Conservation (phyloP, 1,284 basidiomycete genomes). For the Boletus semigastroideus region DNA sequence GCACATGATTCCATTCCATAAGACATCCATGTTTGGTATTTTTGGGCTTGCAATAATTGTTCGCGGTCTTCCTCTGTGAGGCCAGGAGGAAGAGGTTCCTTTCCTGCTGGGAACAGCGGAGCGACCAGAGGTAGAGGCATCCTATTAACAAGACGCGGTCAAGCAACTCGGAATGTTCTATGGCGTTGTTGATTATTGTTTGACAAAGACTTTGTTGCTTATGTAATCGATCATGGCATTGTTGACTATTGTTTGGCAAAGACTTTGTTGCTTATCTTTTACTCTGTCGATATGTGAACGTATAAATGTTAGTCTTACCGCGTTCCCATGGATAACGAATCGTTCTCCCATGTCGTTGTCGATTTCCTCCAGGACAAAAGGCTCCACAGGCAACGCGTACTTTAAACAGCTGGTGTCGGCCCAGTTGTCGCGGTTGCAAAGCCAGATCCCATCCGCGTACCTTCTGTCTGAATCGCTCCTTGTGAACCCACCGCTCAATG, state of each 20-base stretch:
- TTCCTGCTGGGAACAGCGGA: conserved; percentile 57
- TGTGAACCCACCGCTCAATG: conserved; percentile 26
- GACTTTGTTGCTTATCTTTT: too few relatives aligned
- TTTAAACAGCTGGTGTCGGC: conserved; percentile 22
- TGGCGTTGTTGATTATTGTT: conserved; percentile 17
- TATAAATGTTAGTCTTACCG: not conserved
- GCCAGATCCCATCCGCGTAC: conserved; percentile 23
- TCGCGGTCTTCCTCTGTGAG: conserved; percentile 78
- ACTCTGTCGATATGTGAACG: not conserved
- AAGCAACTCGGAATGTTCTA: conserved; percentile 6
- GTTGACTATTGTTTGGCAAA: too few relatives aligned
- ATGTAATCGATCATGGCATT: too few relatives aligned
- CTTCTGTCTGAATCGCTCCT: conserved; percentile 17
- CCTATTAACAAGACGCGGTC: conserved; percentile 14
- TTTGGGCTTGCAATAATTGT: conserved; percentile 65
- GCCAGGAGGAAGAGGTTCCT: conserved; percentile 81
- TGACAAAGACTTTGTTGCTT: conserved; percentile 1
- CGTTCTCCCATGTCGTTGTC: conserved; percentile 15
- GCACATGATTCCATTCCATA: conserved; percentile 83
- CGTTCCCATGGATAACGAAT: not conserved
- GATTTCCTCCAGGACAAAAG: conserved; percentile 21
- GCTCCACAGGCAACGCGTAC: conserved; percentile 23
- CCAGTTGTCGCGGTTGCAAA: conserved; percentile 20
- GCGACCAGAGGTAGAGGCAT: conserved; percentile 38
- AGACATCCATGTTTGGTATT: conserved; percentile 71